Conservation (phyloP, 495 filamentous ascomycete species). For the Platismatia glauca region DNA sequence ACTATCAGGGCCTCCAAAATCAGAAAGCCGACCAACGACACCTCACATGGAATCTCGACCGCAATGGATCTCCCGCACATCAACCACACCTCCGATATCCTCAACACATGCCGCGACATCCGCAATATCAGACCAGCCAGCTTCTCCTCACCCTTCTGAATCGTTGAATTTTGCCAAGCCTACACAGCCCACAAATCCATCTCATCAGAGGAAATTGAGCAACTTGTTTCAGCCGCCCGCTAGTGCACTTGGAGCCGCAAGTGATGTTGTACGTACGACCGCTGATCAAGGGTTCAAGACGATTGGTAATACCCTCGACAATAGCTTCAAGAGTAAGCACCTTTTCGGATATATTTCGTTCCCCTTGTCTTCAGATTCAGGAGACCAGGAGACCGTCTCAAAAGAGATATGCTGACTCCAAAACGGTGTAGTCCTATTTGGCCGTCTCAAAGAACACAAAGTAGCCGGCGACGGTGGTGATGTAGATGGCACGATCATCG, state of each 20-base stretch:
- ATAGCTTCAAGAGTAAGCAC: constrained; percentile 64
- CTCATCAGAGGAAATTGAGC: constrained; percentile 60
- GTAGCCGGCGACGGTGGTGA: constrained; percentile 37
- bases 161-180: constrained; percentile 32
- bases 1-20: constrained; percentile 52
- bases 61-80: constrained; percentile 42
- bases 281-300: constrained; percentile 87
- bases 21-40: constrained; percentile 41
- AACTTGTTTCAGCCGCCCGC: constrained; percentile 77
- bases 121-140: constrained; percentile 7
- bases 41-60: constrained; percentile 39
- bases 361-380: not conserved
- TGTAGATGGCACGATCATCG: constrained; percentile 34
- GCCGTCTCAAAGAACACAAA: constrained; percentile 64
- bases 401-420: not conserved
- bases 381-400: not conserved
- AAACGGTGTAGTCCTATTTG: constrained; percentile 52
- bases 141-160: constrained; percentile 21
- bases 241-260: constrained; percentile 68
- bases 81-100: constrained; percentile 27
- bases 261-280: constrained; percentile 72
- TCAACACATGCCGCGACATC: constrained; percentile 1
- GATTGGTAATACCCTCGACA: constrained; percentile 72
- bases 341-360: not conserved
- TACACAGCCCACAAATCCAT: constrained; percentile 33